Evolutionary conservation across 2,329 filamentous ascomycete genomes (phyloP), one percentile per base, ranked within the genome.

Genomic region (Calonectria crousiana): DNA sequence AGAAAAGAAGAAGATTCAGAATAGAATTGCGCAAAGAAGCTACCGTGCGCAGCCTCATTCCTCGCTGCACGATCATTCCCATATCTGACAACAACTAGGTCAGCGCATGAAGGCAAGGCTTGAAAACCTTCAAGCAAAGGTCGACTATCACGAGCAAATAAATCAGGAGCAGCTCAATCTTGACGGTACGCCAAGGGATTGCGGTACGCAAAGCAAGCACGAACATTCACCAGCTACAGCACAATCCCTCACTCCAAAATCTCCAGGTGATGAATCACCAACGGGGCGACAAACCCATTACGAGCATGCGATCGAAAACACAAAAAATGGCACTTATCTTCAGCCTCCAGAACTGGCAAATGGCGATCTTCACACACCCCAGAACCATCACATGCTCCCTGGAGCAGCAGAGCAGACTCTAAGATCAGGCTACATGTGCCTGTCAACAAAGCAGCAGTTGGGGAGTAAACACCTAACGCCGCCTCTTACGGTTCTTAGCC

Each of bases 1-100:
- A 52, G 67, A 70, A 30, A 70, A 70, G 56, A 70, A 70, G 34
- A 70, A 70, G 34, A 62, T 70, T 32, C 67, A 70, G 32, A 70
- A 70, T 36, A 70, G 67, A 62, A 70, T 70, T 53, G 67, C 67
- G 8, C 67, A 70, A 41, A 62, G 67, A 28, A 70, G 67, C 44
- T 70, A 70, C 49, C 67, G 67, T 70, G n/a, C 13, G 67, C 64
- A 14, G 11, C 16, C 18, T 32, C 44, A 23, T 6, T 20, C 18
- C 41, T n/a, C 10, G 4, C 18, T 32, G 6, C 49, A 30, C n/a
- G 14, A 20, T 38, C 10, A 28, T 23, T 34, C n/a, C 23, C 3
- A 26, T 32, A 64, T 30, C 67, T 70, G 38, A 70, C 56, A 56
- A 14, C 13, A 4, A 32, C 32, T n/a, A 70, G 67, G 67, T 28